phyloP scores from a whole-genome alignment of 108 stramenopile species.

The Poteriospumella lacustris region DNA sequence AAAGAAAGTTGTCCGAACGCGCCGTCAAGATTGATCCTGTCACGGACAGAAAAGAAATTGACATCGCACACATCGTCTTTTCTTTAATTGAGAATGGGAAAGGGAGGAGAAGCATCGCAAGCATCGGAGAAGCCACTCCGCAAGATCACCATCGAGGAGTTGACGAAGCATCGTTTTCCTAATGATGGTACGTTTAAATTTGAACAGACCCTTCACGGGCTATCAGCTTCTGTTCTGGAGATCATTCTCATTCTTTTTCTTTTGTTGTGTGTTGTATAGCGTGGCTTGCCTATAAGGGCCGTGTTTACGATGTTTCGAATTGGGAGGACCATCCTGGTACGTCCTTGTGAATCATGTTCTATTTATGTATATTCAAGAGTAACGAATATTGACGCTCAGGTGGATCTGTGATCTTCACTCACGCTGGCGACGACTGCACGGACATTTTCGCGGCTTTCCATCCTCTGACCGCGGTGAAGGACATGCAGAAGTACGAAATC shows the following conservation, averaged over 20 bases:
- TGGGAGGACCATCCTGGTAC: slow-evolving; percentile 90
- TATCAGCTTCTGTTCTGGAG: neutral
- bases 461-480: slow-evolving; percentile 73
- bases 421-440: slow-evolving; percentile 96
- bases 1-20: too few relatives aligned
- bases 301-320: slow-evolving; percentile 87
- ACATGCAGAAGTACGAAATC: slow-evolving; percentile 85
- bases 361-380: neutral
- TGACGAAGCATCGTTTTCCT: neutral
- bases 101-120: neutral
- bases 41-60: too few relatives aligned
- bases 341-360: too few relatives aligned
- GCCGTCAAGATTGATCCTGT: too few relatives aligned
- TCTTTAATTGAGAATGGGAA: slow-evolving; percentile 1
- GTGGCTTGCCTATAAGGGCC: neutral
- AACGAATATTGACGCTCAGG: slow-evolving; percentile 37
- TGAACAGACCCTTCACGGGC: neutral
- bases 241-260: neutral
- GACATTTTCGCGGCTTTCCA: slow-evolving; percentile 98
- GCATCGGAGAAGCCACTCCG: neutral
- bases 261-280: neutral
- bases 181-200: slow-evolving; percentile 8
- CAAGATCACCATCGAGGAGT: neutral
- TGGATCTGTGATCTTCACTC: slow-evolving; percentile 91
- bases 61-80: too few relatives aligned